phyloP scores from a whole-genome alignment of 2,329 filamentous ascomycete genomes.

The Graphilbum fragrans region DNA sequence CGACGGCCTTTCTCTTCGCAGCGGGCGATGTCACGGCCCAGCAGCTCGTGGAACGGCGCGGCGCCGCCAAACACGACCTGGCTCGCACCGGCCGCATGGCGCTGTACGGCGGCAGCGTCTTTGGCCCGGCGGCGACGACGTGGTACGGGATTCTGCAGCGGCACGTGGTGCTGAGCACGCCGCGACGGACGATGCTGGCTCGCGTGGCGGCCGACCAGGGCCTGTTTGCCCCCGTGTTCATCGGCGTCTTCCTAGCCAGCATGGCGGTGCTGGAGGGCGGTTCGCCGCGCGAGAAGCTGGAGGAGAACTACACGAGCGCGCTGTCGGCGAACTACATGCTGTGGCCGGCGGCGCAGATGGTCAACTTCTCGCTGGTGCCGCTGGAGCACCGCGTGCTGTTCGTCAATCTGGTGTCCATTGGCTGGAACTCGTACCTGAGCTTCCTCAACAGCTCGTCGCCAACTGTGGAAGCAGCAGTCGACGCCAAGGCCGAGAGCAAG shows the following conservation, averaged over 20 bases:
- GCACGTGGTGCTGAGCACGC: constrained; percentile 50
- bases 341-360: constrained; percentile 75
- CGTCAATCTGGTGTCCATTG: constrained; percentile 67
- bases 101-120: constrained; percentile 68
- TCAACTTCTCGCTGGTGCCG: constrained; percentile 82
- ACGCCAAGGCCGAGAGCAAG: background rate
- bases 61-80: constrained; percentile 56
- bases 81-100: constrained; percentile 67
- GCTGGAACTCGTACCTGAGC: constrained; percentile 55
- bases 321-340: constrained; percentile 77
- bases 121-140: constrained; percentile 75
- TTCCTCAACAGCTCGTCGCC: constrained; percentile 45
- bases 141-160: constrained; percentile 76
- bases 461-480: no score
- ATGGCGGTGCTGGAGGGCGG: constrained; percentile 75
- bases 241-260: constrained; percentile 67
- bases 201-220: constrained; percentile 73
- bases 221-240: constrained; percentile 73
- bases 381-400: constrained; percentile 73
- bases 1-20: constrained; percentile 83
- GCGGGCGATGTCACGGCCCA: constrained; percentile 87
- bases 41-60: constrained; percentile 76
- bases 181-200: constrained; percentile 59
- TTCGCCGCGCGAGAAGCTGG: constrained; percentile 51
- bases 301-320: constrained; percentile 56